Conservation (phyloP, 2,329 filamentous ascomycete species). For the Aureobasidium uvarum region DNA sequence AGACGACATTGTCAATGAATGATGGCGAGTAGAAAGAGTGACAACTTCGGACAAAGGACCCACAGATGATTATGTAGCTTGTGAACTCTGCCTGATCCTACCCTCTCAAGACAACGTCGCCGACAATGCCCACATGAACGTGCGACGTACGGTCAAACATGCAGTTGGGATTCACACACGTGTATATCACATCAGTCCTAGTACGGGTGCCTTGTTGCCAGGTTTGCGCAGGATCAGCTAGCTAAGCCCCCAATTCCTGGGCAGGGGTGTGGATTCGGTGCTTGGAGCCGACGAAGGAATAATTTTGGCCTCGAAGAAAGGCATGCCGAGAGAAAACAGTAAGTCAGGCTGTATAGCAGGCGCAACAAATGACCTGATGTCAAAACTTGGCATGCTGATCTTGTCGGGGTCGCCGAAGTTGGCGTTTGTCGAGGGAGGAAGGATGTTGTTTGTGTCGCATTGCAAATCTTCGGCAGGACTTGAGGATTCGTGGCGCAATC, state of each 20-base stretch:
- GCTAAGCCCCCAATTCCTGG: background rate
- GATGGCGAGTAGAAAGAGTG: background rate
- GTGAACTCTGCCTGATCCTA: too few species aligned
- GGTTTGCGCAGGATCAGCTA: background rate
- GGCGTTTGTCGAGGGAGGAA: too few species aligned
- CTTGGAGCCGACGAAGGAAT: background rate
- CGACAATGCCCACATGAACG: too few species aligned
- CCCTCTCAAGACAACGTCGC: too few species aligned
- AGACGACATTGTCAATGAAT: background rate
- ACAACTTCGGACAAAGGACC: too few species aligned
- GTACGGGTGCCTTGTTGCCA: background rate
- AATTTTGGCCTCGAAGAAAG: conserved; percentile 8
- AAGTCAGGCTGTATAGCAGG: background rate
- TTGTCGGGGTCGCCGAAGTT: background rate
- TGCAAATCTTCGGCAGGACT: too few species aligned
- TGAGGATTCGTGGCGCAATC: too few species aligned
- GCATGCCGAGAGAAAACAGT: background rate
- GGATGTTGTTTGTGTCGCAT: too few species aligned
- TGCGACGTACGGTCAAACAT: too few species aligned
- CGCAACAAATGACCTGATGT: background rate
- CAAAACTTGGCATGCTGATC: too few species aligned
- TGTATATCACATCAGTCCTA: background rate
- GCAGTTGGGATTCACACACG: background rate
- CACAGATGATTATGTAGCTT: too few species aligned
- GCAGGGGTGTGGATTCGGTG: background rate